Conservation (phyloP, 495 filamentous ascomycete genomes). For the Xylaria intraflava region DNA sequence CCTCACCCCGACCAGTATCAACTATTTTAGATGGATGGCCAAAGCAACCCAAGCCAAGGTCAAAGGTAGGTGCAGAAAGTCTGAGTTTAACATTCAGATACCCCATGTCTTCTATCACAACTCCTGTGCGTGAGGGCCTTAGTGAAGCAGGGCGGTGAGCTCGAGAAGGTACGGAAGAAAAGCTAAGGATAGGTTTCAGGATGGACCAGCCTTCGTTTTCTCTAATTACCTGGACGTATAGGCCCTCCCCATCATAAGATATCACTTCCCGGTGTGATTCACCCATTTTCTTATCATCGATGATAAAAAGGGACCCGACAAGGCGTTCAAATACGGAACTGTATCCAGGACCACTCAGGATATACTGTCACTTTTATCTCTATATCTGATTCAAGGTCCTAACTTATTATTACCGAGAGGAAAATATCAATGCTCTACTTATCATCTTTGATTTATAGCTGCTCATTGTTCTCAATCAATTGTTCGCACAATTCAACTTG, state of each 20-base stretch:
- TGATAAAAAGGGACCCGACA: background rate
- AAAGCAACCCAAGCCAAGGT: constrained; percentile 1
- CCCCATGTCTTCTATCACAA: background rate
- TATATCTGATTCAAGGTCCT: background rate
- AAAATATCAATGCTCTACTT: background rate
- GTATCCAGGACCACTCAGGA: background rate
- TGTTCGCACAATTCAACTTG: background rate
- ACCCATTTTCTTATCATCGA: background rate
- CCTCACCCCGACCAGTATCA: background rate
- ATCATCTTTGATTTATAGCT: background rate
- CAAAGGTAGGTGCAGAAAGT: background rate
- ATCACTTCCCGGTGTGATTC: background rate
- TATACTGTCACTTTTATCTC: background rate
- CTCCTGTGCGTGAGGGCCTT: background rate
- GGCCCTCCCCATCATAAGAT: background rate
- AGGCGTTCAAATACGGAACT: background rate
- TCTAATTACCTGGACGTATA: background rate
- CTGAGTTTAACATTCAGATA: background rate
- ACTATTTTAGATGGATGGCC: background rate
- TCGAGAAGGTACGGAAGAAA: background rate
- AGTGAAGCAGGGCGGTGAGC: background rate
- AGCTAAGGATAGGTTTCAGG: background rate
- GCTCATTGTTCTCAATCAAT: background rate
- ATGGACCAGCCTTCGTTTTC: background rate
- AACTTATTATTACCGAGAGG: background rate